Base-by-base conservation (phyloP, 495 filamentous ascomycete genomes). In the Penicillium pancosmium region DNA sequence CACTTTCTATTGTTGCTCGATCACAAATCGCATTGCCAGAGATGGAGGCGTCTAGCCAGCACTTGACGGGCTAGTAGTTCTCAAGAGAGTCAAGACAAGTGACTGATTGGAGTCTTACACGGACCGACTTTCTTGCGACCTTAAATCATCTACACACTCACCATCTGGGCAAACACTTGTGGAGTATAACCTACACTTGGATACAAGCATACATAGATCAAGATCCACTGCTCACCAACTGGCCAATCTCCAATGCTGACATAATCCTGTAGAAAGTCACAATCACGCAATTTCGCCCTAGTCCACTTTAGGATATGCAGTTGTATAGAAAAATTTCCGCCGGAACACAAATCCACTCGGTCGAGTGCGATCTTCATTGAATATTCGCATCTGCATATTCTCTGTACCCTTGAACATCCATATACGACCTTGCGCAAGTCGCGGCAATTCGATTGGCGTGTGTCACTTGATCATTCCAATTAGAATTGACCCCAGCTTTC, bases 221-320 rank as follows among this genome's bases (percentile, higher is more conserved):
- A 23, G 23, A 23, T 23, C 23, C 27, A 31, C 27, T 31, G 27
- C 27, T 31, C 27, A 15, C 36, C 36, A 40, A 40, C 36, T 40
- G 36, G 36, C 15, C 36, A 40, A 40, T 40, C 41, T 50, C 15
- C 8, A 3, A 25, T 10, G 10, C 21, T 25, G 46, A 31, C 27
- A 7, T 31, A 31, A 31, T 6, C 27, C 27, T 23, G 8, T 31
- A 9, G 8, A 9, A 31, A 31, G 27, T 31, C 23, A 21, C 56
- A 64, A 67, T 61, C 64, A 67, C 64, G 64, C 64, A 57, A 67
- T 67, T 59, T 31, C 35, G 57, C 64, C 40, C 50, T 67, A 64
- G 54, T 48, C 64, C 47, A 36, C 53, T 56, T 67, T 54, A 43
- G 60, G 66, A 23, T 6, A 52, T 52, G n/a, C 43, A 59, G 43